Base-by-base conservation (phyloP, 164 flowering plant genomes). In the Tetracentron sinense region DNA sequence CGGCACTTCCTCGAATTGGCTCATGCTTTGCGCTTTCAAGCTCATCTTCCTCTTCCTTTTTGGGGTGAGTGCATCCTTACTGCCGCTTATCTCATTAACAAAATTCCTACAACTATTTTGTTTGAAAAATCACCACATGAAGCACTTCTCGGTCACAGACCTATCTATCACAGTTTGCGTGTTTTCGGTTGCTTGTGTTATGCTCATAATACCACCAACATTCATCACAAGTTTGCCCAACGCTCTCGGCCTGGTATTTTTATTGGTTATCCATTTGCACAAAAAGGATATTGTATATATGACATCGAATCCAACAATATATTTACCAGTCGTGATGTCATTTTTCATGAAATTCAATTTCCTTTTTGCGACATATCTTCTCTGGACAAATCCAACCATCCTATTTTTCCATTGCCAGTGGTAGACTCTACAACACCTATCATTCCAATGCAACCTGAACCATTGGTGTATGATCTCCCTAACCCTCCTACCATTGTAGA, bases 161-260 rank as follows among this genome's bases (percentile, higher is more conserved):
- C 29, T 4, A 10, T 1, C 16, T 53, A 53, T 23, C 1, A 15
- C 12, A 1, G 10, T 53, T 15, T 53, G 17, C 56, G 29, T 14
- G 30, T 53, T 23, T 53, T 53, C 10, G 56, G 56, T 26, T 53
- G 56, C 19, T 19, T 53, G 6, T 53, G 56, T 27, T 53, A 8
- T 25, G 29, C 56, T 23, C 29, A 27, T 2, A 53, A 53, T 26
- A 21, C 6, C 16, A 21, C 6, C 2, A 3, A 53, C 6, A 23
- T 25, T 25, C 14, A 14, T 7, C 56, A 53, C 56, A 53, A 53
- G 31, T 53, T 53, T 53, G 56, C 23, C 19, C 56, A 53, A 27
- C 29, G 56, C 6, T 29, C 56, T 7, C 23, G 19, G 25, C 56
- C 56, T 23, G 28, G 56, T 3, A 53, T 53, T 27, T 51, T 53